Percentiles rank a stretch among this genome's conserved stretches.
phyloP scores from a whole-genome alignment of 805 yeast genomes.

The Saccharomycopsis schoenii region DNA sequence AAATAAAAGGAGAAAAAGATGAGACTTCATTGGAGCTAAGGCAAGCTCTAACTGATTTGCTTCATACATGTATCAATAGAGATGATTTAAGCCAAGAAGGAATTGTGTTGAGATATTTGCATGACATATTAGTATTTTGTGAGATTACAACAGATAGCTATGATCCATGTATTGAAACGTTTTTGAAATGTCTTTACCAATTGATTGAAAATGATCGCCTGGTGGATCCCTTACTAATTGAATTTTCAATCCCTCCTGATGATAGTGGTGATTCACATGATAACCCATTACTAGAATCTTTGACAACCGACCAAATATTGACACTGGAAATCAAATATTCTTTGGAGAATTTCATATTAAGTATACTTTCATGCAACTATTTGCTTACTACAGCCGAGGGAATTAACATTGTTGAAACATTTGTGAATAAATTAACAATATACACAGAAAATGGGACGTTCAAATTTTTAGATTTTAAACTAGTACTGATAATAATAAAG shows the following conservation, averaged over 20 bases:
- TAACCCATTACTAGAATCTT: not conserved
- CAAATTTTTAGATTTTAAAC: not conserved
- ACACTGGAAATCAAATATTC: not conserved
- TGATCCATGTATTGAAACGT: constrained; percentile 12
- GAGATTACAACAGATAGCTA: not conserved
- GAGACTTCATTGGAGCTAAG: not conserved
- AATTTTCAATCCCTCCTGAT: not conserved
- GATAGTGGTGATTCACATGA: not conserved
- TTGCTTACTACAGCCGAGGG: constrained; percentile 3
- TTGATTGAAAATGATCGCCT: constrained; percentile 5
- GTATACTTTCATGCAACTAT: constrained; percentile 10
- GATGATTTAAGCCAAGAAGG: constrained; percentile 16
- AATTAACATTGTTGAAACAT: not conserved
- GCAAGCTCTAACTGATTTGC: constrained; percentile 13
- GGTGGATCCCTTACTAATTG: constrained; percentile 1
- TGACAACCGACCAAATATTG: not conserved
- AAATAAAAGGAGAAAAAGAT: not conserved
- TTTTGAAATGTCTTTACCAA: constrained; percentile 13
- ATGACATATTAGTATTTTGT: constrained; percentile 16
- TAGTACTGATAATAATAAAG: not conserved
- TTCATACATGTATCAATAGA: constrained; percentile 14
- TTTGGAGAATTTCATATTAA: constrained; percentile 11
- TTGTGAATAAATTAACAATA: constrained; percentile 6
- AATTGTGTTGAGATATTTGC: constrained; percentile 9
- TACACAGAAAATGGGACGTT: not conserved